Base-by-base conservation (phyloP, 768 basidiomycete species). In the Mycena maculata region DNA sequence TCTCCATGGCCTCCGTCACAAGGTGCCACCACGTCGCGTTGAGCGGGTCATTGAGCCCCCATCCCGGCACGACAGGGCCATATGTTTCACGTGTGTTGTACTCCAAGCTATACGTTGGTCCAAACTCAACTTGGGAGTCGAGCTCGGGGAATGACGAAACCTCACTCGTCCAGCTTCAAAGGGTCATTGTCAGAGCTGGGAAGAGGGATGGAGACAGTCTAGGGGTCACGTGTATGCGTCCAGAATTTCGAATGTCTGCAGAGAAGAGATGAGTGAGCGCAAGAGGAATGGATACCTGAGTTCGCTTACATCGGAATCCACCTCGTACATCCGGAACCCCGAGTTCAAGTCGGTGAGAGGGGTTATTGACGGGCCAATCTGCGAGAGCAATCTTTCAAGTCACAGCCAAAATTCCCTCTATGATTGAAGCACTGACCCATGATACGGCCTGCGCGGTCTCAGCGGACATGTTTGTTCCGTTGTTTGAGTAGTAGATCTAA, bases 1-100 rank as follows among this genome's bases (percentile, higher is more conserved):
- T 76, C 72, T 85, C 80, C 89, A 91, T 89, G 44, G 85, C 89
- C 89, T 92, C 91, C 18, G 92, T 93, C 45, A 93, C 91, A 49
- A 76, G 85, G 69, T 93, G 92, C 92, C 92, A 93, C 90, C 90
- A 93, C 12, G 92, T 92, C 10, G 90, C 90, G 68, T 93, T 93
- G 68, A 93, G 77, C 1, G 92, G 92, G 73, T 91, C 90, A 56
- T 85, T 80, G 8, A 77, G 74, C 36, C 83, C 80, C 92, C 92
- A 93, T 41, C 84, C 80, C 2, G 82, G 77, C 58, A 89, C 84
- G 58, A 78, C 86, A 45, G 71, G 71, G 33, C 92, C 92, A 64
- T 92, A 93, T 0, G 88, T 80, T 65, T 86, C 81, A 55, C 92
- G 88, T 31, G 91, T 89, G 71, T 80, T 89, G 73, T 93, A 93